phyloP scores from a whole-genome alignment of 768 basidiomycete species.

The Amanita exitialis region DNA sequence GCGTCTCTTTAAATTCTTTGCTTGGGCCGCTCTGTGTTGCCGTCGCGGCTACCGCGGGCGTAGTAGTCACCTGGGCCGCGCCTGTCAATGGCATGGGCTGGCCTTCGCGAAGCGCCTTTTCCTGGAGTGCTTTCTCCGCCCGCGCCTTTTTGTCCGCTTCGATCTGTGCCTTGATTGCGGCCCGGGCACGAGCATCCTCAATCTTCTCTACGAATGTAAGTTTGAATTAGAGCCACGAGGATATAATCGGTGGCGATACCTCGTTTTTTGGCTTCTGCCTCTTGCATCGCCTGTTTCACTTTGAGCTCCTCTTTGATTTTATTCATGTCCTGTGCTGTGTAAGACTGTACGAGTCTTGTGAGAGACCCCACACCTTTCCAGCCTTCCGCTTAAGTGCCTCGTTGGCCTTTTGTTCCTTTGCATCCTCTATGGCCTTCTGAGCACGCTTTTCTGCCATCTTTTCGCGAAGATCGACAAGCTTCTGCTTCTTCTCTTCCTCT shows the following conservation, averaged over 20 bases:
- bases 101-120: slow-evolving; percentile 89
- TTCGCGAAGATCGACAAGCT: slow-evolving; percentile 65
- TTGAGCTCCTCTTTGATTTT: slow-evolving; percentile 69
- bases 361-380: slow-evolving; percentile 44
- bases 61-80: slow-evolving; percentile 13
- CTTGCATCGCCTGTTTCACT: slow-evolving; percentile 72
- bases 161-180: slow-evolving; percentile 87
- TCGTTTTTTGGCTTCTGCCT: slow-evolving; percentile 70
- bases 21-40: slow-evolving; percentile 31
- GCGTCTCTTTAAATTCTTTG: slow-evolving; percentile 77
- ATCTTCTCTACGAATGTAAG: slow-evolving; percentile 61
- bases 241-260: slow-evolving; percentile 31
- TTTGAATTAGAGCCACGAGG: not conserved
- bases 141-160: slow-evolving; percentile 88
- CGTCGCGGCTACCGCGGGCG: slow-evolving; percentile 25
- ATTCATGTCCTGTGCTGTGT: slow-evolving; percentile 47
- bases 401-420: slow-evolving; percentile 60
- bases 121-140: slow-evolving; percentile 79
- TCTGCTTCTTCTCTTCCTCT: slow-evolving; percentile 84
- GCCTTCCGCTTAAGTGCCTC: slow-evolving; percentile 79
- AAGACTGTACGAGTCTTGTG: not conserved
- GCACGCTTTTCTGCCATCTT: slow-evolving; percentile 80
- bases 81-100: slow-evolving; percentile 21
- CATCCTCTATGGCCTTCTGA: slow-evolving; percentile 61
- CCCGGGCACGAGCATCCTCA: slow-evolving; percentile 77